Percentiles rank a stretch among this genome's conserved stretches.
Conservation (phyloP, 768 basidiomycete genomes). For the Kwoniella europaea region DNA sequence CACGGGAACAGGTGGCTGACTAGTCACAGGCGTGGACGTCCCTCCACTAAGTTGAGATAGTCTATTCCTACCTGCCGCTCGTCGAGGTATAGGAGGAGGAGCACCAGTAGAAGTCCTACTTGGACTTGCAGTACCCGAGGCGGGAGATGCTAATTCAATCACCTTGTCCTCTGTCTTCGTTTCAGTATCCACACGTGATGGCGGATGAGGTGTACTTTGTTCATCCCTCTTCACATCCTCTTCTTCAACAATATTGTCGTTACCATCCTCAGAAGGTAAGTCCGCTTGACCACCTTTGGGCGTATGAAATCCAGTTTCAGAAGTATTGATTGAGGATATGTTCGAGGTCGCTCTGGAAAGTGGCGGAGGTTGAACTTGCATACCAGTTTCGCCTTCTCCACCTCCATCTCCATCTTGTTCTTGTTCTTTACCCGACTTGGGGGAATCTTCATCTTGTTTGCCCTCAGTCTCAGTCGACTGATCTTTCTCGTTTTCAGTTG, state of each 20-base stretch:
- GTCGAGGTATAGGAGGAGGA: conserved; percentile 40
- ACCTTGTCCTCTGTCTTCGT: not conserved
- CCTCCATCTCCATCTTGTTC: not conserved
- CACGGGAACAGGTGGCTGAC: conserved; percentile 5
- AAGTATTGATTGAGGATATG: conserved; percentile 25
- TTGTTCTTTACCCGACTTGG: not conserved
- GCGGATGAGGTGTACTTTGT: conserved; percentile 9
- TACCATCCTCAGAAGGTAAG: conserved; percentile 21
- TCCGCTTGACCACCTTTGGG: conserved; percentile 36
- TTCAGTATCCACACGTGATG: not conserved
- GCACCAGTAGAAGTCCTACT: not conserved
- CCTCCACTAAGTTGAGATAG: conserved; percentile 15
- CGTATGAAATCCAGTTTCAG: conserved; percentile 40
- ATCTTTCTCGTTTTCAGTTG: not conserved
- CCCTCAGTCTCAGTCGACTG: not conserved
- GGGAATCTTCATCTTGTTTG: not conserved
- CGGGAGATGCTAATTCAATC: conserved; percentile 14
- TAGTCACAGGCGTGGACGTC: not conserved
- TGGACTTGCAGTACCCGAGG: not conserved
- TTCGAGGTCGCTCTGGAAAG: conserved; percentile 17
- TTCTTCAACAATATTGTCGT: not conserved
- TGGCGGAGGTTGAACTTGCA: not conserved
- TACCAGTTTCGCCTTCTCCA: not conserved
- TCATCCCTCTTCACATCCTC: conserved; percentile 7
- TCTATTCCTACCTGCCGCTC: conserved; percentile 38